phyloP scores from a whole-genome alignment of 371 early-diverging fungal species.

The Rhizopus stolonifer region DNA sequence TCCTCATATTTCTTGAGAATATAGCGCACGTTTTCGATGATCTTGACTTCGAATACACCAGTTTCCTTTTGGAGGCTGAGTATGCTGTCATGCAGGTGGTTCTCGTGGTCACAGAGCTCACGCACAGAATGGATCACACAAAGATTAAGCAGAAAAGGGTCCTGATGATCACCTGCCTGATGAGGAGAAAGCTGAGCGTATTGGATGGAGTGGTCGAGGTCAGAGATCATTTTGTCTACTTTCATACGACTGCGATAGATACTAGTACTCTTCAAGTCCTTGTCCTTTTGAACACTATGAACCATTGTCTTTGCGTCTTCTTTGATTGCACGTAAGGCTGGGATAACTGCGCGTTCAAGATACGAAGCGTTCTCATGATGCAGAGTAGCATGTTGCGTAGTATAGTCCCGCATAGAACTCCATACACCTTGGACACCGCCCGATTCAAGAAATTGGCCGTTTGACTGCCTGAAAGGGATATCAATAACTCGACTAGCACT shows the following conservation, averaged over 20 bases:
- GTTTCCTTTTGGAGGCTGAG: constrained; percentile 43
- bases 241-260: constrained; percentile 38
- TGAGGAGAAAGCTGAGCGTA: constrained; percentile 24
- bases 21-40: constrained; percentile 33
- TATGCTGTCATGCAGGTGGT: constrained; percentile 40
- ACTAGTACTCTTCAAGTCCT: constrained; percentile 22
- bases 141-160: constrained; percentile 42
- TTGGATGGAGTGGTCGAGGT: constrained; percentile 32
- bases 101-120: constrained; percentile 39
- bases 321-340: constrained; percentile 38
- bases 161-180: constrained; percentile 23
- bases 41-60: constrained; percentile 38
- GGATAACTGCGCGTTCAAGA: constrained; percentile 33
- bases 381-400: constrained; percentile 37
- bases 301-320: constrained; percentile 37
- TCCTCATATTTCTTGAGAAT: constrained; percentile 32
- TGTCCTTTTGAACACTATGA: constrained; percentile 31
- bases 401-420: constrained; percentile 36
- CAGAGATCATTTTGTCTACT: constrained; percentile 25
- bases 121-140: constrained; percentile 32
- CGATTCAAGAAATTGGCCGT: constrained; percentile 37
- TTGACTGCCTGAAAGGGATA: constrained; percentile 30
- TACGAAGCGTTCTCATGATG: constrained; percentile 43
- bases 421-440: constrained; percentile 53
- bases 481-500: constrained; percentile 22